These are phyloP conservation scores for Carex sylvatica DNA, from an alignment of 202 grass and related monocot genomes.

Conservation along the genomic window DNA sequence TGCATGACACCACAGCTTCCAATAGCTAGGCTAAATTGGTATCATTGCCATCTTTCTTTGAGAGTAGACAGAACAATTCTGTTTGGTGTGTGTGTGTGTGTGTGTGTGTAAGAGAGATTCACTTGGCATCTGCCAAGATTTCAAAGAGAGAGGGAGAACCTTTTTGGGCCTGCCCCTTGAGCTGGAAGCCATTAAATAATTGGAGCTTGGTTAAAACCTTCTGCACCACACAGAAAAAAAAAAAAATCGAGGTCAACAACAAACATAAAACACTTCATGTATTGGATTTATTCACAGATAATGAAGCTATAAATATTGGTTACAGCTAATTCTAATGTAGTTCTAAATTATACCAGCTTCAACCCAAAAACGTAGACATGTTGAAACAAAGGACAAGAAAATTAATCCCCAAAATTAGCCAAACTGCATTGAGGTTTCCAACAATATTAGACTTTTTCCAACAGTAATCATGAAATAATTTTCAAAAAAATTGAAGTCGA, in stretches of 20 bases:
- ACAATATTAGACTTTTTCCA: neutral
- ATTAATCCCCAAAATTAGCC: neutral
- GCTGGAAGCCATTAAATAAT: neutral
- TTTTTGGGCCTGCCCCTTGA: constrained; percentile 3
- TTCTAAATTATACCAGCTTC: neutral
- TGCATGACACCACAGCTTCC: neutral
- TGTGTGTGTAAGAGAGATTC: neutral
- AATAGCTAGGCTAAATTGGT: neutral
- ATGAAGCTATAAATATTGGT: neutral
- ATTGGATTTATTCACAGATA: neutral
- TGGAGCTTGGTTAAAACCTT: neutral
- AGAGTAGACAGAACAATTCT: neutral
- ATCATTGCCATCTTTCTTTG: neutral
- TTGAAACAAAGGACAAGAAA: neutral
- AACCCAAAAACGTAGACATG: neutral
- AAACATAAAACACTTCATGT: neutral
- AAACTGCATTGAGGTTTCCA: neutral
- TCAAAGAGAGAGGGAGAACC: neutral
- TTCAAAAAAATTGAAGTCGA: neutral
- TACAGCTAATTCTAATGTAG: neutral
- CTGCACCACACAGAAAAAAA: neutral
- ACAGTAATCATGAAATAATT: neutral
- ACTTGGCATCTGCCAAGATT: no score
- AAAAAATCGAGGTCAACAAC: neutral
- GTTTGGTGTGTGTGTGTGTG: neutral